Conservation (phyloP, 2,329 filamentous ascomycete species). For the Xylariaceae sp. region DNA sequence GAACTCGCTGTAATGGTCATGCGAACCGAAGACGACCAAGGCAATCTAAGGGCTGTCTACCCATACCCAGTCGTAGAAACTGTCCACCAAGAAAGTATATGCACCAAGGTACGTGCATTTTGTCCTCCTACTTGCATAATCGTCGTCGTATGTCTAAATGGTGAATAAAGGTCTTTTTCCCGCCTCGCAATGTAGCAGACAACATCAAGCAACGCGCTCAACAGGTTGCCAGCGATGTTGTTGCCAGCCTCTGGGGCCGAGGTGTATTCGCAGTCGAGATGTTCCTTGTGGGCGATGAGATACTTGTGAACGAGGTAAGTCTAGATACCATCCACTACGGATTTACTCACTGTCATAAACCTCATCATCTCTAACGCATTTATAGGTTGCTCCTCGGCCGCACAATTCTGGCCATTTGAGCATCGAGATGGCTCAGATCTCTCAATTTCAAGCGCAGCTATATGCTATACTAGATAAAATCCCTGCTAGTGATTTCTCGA, state of each 20-base stretch:
- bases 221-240: conserved; percentile 73
- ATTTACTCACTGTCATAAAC: neutral
- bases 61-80: conserved; percentile 92
- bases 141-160: neutral
- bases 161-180: conserved; percentile 57
- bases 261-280: conserved; percentile 97
- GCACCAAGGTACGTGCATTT: conserved; percentile 62
- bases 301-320: conserved; percentile 72
- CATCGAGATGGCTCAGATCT: conserved; percentile 84
- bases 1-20: conserved; percentile 95
- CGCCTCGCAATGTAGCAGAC: conserved; percentile 68
- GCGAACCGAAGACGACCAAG: conserved; percentile 70
- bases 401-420: conserved; percentile 96
- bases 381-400: conserved; percentile 27
- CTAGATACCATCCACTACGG: neutral
- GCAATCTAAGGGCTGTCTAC: conserved; percentile 49
- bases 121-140: conserved; percentile 32
- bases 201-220: conserved; percentile 65
- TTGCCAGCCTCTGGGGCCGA: conserved; percentile 77
- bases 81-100: conserved; percentile 91
- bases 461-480: conserved; percentile 72
- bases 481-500: conserved; percentile 50
- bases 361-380: neutral
- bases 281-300: conserved; percentile 75
- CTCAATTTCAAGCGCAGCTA: conserved; percentile 90